Evolutionary conservation across 2,329 filamentous ascomycete genomes (phyloP).

Genomic region (Colletotrichum viniferum): DNA sequence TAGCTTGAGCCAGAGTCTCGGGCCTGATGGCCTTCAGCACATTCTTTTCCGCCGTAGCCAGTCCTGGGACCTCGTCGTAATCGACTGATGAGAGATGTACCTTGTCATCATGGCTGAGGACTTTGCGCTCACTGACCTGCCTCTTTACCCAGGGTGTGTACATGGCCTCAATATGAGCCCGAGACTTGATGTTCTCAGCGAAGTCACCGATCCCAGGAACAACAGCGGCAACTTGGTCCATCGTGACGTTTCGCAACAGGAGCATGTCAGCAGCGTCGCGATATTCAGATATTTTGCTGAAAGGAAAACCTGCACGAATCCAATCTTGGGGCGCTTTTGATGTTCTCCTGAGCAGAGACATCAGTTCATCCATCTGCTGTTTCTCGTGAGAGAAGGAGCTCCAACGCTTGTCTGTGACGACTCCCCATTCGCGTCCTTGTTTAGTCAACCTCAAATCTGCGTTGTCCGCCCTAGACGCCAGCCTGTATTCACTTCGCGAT

Average conservation of each 20-base stretch:
- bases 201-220: slow-evolving; percentile 64
- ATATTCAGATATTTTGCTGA: slow-evolving; percentile 52
- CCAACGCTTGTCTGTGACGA: slow-evolving; percentile 85
- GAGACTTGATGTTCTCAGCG: slow-evolving; percentile 62
- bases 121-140: slow-evolving; percentile 69
- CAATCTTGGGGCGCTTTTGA: slow-evolving; percentile 67
- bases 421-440: slow-evolving; percentile 76
- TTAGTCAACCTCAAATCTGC: slow-evolving; percentile 86
- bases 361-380: slow-evolving; percentile 70
- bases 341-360: slow-evolving; percentile 60
- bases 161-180: slow-evolving; percentile 80
- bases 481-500: slow-evolving; percentile 90
- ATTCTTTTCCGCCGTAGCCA: slow-evolving; percentile 80
- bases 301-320: slow-evolving; percentile 71
- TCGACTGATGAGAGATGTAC: slow-evolving; percentile 79
- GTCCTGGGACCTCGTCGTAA: slow-evolving; percentile 73
- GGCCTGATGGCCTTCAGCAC: slow-evolving; percentile 74
- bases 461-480: slow-evolving; percentile 91
- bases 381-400: slow-evolving; percentile 67
- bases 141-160: slow-evolving; percentile 87
- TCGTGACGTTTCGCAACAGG: slow-evolving; percentile 64
- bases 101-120: slow-evolving; percentile 77
- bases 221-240: slow-evolving; percentile 60
- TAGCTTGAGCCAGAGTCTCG: slow-evolving; percentile 86
- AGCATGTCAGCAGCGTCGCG: slow-evolving; percentile 83